phyloP scores from a whole-genome alignment of 1,284 basidiomycete species.

The Ceratobasidium sp. region DNA sequence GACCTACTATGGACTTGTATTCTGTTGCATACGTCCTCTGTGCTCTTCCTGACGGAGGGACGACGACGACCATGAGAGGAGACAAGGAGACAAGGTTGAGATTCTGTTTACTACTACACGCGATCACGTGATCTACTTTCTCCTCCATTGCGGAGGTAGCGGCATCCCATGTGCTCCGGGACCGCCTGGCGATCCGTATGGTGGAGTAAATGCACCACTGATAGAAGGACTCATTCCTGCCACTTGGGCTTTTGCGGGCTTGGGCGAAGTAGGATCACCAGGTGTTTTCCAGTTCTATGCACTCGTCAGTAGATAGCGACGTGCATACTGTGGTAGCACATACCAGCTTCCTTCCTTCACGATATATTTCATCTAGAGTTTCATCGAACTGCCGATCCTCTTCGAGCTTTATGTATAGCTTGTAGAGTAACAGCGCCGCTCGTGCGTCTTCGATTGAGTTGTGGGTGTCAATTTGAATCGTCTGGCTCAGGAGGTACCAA shows the following conservation, averaged over 20 bases:
- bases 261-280: constrained; percentile 43
- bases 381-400: constrained; percentile 81
- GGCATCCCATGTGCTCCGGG: constrained; percentile 1
- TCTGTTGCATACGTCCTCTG: constrained; percentile 38
- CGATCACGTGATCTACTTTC: constrained; percentile 38
- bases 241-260: constrained; percentile 40
- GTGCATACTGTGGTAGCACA: constrained; percentile 45
- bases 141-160: constrained; percentile 31
- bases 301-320: neutral
- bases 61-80: constrained; percentile 33
- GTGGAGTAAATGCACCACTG: constrained; percentile 31
- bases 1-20: constrained; percentile 33
- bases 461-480: constrained; percentile 93
- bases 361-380: constrained; percentile 84
- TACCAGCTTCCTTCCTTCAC: constrained; percentile 73
- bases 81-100: constrained; percentile 13
- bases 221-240: constrained; percentile 39
- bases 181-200: constrained; percentile 28
- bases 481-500: constrained; percentile 89
- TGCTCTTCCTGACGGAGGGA: constrained; percentile 30
- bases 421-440: constrained; percentile 87
- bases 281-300: constrained; percentile 38
- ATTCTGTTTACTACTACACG: constrained; percentile 36
- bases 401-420: constrained; percentile 82
- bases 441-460: constrained; percentile 97